These are phyloP conservation scores for Scorias spongiosa DNA, from an alignment of 2,329 filamentous ascomycete species.

Conservation along the genomic window DNA sequence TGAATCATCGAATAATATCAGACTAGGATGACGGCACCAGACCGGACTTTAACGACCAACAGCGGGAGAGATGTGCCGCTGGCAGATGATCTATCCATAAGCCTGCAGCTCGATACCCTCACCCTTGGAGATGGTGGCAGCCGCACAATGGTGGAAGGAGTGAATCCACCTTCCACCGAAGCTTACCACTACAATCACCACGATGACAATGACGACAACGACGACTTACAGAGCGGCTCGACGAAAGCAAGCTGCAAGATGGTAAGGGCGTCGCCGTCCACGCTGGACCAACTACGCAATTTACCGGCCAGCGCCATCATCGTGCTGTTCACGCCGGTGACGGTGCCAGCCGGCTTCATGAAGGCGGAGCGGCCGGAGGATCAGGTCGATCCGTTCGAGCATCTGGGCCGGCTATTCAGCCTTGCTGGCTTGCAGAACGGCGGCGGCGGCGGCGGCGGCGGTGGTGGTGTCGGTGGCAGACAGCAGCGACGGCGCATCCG, in stretches of 20 bases:
- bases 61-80: slow-evolving; percentile 1
- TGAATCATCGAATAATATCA: too few species aligned
- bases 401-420: slow-evolving; percentile 49
- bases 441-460: too few species aligned
- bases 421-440: too few species aligned
- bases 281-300: slow-evolving; percentile 14
- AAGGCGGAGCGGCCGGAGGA: slow-evolving; percentile 22
- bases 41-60: too few species aligned
- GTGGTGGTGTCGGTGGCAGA: too few species aligned
- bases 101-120: slow-evolving; percentile 2
- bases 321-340: slow-evolving; percentile 30
- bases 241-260: slow-evolving; percentile 1
- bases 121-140: too few species aligned
- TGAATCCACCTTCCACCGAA: background rate
- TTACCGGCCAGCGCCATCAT: slow-evolving; percentile 26
- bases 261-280: slow-evolving; percentile 2
- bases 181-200: background rate
- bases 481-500: slow-evolving; percentile 45
- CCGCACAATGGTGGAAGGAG: too few species aligned
- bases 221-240: background rate
- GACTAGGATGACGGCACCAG: too few species aligned
- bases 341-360: slow-evolving; percentile 8
- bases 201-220: background rate
- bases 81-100: slow-evolving; percentile 4
- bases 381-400: slow-evolving; percentile 55